These are phyloP conservation scores for Hypoxylon sp. DNA, from an alignment of 2,329 filamentous ascomycete genomes.

Conservation along the genomic window DNA sequence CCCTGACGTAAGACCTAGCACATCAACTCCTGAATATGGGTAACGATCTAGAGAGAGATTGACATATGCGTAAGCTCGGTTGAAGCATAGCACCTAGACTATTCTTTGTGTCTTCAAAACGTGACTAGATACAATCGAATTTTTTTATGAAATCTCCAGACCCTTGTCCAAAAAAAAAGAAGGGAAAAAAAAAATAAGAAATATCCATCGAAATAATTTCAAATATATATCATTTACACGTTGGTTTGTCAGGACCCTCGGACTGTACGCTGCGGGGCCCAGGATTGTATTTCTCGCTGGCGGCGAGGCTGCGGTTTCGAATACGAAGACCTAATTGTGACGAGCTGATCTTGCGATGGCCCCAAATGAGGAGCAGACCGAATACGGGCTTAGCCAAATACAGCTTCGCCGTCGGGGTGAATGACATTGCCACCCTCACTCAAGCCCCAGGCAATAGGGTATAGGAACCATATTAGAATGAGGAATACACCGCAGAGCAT, in stretches of 20 bases:
- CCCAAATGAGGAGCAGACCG: constrained; percentile 71
- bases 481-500: constrained; percentile 70
- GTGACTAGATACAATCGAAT: background rate
- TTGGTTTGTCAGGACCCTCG: constrained; percentile 37
- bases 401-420: constrained; percentile 74
- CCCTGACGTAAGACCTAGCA: background rate
- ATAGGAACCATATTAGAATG: constrained; percentile 74
- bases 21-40: background rate
- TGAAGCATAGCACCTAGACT: background rate
- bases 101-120: background rate
- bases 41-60: background rate
- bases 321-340: constrained; percentile 67
- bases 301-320: constrained; percentile 48
- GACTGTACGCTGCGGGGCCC: constrained; percentile 27
- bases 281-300: constrained; percentile 47
- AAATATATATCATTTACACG: constrained; percentile 9
- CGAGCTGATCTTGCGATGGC: constrained; percentile 74
- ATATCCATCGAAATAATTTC: background rate
- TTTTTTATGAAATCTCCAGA: too few relatives aligned
- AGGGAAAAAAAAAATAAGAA: background rate
- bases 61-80: background rate
- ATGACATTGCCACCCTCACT: constrained; percentile 77
- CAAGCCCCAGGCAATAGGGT: constrained; percentile 76
- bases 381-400: constrained; percentile 78
- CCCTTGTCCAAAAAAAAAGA: background rate